Evolutionary conservation across 1,284 basidiomycete genomes (phyloP), one percentile per base, ranked within the genome.

Genomic region (Moniliella sp.): DNA sequence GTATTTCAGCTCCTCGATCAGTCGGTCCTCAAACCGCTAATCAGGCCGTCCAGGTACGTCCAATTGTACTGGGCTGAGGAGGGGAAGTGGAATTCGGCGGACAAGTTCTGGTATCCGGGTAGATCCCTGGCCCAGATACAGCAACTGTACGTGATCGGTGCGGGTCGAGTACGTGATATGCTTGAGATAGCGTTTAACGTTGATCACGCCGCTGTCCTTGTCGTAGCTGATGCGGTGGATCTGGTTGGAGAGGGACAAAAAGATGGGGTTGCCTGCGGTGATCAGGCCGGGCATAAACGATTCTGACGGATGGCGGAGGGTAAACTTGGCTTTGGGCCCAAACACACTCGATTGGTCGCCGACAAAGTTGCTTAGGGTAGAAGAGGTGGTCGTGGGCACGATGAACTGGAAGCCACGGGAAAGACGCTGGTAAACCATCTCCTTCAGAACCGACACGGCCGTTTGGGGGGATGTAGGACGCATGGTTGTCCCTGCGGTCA

Each of bases 371-470:
- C 40, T 35, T 5, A 35, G 37, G 5, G 33, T 33, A 27, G 36
- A 34, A 27, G 40, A 40, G 33, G 36, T 42, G 3, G 36, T 40
- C 3, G 37, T 33, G 13, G 33, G 34, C 5, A 62, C 56, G 27
- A 93, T 75, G 51, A 94, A 82, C 58, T 97, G 88, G 61, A 93
- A 97, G n/a, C 88, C 86, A 59, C 94, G 84, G 4, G 77, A 73
- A 5, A 97, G 68, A 10, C 88, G 69, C 34, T 93, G 76, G 3
- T 79, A 82, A 1, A 80, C 78, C 79, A 94, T 88, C 31, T 82
- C 83, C 18, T 77, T 71, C 75, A 94, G 79, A 15, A 91, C 78
- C 4, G 58, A 60, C 18, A 62, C 33, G 0, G 74, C 75, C 26
- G 84, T 64, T 0, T 82, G 80, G 1, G 53, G 74, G 65, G 39